These are phyloP conservation scores for Sphagnum contortum DNA, from an alignment of 225 moss, liverwort and hornwort species.

Conservation along the genomic window DNA sequence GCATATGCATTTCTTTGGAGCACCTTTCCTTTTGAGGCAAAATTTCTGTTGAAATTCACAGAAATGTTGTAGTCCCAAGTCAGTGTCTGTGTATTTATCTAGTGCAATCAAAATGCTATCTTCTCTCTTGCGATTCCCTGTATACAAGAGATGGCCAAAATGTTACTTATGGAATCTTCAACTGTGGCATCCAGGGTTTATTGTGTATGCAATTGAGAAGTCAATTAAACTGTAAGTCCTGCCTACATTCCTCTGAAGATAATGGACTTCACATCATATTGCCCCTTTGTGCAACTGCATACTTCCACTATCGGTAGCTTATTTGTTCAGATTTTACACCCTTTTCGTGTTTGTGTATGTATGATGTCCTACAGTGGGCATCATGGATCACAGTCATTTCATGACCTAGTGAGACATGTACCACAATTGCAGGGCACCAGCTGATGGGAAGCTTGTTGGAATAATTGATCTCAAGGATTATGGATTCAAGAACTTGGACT, in stretches of 20 bases:
- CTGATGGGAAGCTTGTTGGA: slow-evolving; percentile 27
- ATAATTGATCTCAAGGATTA: slow-evolving; percentile 60
- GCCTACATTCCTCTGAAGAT: not conserved
- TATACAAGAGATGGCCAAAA: slow-evolving; percentile 7
- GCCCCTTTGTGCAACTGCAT: not conserved
- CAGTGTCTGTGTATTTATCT: too few species aligned
- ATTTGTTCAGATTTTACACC: too few species aligned
- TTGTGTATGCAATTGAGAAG: slow-evolving; percentile 56
- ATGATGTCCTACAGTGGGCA: too few species aligned
- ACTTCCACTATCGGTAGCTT: too few species aligned
- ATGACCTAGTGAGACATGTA: too few species aligned
- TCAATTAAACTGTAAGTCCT: slow-evolving; percentile 37
- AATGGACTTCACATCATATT: not conserved
- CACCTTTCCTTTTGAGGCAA: too few species aligned
- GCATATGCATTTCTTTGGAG: not conserved
- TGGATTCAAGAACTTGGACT: slow-evolving; percentile 64
- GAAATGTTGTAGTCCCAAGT: too few species aligned
- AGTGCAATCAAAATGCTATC: too few species aligned
- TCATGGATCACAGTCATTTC: too few species aligned
- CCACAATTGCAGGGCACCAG: slow-evolving; percentile 35
- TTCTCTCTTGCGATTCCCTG: not conserved
- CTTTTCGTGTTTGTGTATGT: too few species aligned
- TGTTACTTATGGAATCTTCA: too few species aligned
- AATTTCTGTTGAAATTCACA: too few species aligned
- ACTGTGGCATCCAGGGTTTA: slow-evolving; percentile 41